phyloP scores from a whole-genome alignment of 2,329 filamentous ascomycete species.

The Cytospora piceicola region DNA sequence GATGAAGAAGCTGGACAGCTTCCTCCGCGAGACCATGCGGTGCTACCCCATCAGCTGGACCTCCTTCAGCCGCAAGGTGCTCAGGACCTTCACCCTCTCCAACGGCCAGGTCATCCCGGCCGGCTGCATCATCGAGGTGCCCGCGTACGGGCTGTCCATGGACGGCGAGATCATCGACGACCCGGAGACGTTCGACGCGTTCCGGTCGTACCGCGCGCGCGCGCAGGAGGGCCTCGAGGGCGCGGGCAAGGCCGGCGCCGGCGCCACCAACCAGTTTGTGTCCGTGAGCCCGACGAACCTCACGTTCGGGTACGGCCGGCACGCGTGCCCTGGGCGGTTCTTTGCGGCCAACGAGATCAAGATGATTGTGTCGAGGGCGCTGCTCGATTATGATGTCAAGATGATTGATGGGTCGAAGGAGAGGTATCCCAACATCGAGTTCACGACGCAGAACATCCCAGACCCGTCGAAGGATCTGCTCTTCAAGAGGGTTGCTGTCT shows the following conservation, averaged over 20 bases:
- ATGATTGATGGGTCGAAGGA: constrained; percentile 33
- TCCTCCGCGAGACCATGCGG: constrained; percentile 40
- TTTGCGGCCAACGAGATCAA: constrained; percentile 46
- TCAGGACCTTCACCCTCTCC: constrained; percentile 55
- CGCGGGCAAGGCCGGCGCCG: constrained; percentile 38
- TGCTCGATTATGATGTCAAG: constrained; percentile 39
- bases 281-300: constrained; percentile 40
- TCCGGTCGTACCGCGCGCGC: constrained; percentile 45
- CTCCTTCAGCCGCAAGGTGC: constrained; percentile 55
- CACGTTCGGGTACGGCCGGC: constrained; percentile 46
- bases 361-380: constrained; percentile 39
- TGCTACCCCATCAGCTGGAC: constrained; percentile 36
- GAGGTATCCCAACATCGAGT: constrained; percentile 36
- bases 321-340: constrained; percentile 46
- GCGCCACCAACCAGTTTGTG: constrained; percentile 45
- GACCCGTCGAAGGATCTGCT: constrained; percentile 35
- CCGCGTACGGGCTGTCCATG: constrained; percentile 41
- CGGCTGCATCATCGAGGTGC: constrained; percentile 49
- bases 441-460: constrained; percentile 33
- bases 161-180: constrained; percentile 45
- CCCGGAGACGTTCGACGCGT: constrained; percentile 44
- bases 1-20: constrained; percentile 43
- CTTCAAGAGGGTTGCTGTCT: constrained; percentile 33
- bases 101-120: constrained; percentile 55
- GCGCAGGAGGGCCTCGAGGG: constrained; percentile 35